phyloP scores from a whole-genome alignment of 179 eudicot species.

The Kewa caespitosa region DNA sequence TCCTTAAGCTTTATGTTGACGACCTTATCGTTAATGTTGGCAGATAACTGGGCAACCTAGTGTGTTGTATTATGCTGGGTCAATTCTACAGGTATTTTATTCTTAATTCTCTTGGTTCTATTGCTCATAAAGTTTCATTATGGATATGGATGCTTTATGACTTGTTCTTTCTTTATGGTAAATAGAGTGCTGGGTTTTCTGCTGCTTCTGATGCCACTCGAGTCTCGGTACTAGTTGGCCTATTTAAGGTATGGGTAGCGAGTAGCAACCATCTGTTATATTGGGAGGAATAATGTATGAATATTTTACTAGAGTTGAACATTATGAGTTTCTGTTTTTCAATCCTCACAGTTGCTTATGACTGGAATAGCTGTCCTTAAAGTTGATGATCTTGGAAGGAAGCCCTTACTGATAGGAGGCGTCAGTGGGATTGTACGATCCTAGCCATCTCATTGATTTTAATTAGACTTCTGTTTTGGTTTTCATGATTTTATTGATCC shows the following conservation, averaged over 20 bases:
- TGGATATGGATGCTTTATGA: constrained; percentile 9
- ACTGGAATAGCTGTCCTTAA: constrained; percentile 90
- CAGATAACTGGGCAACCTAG: constrained; percentile 99
- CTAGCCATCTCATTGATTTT: neutral
- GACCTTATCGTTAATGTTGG: constrained; percentile 11
- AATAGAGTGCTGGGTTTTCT: constrained; percentile 94
- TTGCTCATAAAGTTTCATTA: neutral
- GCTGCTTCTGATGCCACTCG: constrained; percentile 97
- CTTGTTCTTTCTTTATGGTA: constrained; percentile 12
- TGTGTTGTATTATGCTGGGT: constrained; percentile 95
- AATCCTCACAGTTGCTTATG: constrained; percentile 67
- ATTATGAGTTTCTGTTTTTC: neutral
- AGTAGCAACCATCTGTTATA: neutral
- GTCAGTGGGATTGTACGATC: constrained; percentile 83
- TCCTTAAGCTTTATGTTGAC: constrained; percentile 13
- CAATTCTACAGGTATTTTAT: constrained; percentile 82
- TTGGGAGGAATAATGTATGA: neutral
- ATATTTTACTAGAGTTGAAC: constrained; percentile 1
- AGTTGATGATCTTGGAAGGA: constrained; percentile 93
- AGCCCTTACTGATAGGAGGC: constrained; percentile 88
- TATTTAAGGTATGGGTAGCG: constrained; percentile 66
- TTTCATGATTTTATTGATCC: neutral
- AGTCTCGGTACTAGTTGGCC: constrained; percentile 87
- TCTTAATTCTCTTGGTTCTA: constrained; percentile 5
- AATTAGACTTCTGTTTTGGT: neutral